Percentiles rank a stretch among this genome's conserved stretches.
Conservation (phyloP, 192 early-diverging fungal species). For the Umbelopsis ramanniana region DNA sequence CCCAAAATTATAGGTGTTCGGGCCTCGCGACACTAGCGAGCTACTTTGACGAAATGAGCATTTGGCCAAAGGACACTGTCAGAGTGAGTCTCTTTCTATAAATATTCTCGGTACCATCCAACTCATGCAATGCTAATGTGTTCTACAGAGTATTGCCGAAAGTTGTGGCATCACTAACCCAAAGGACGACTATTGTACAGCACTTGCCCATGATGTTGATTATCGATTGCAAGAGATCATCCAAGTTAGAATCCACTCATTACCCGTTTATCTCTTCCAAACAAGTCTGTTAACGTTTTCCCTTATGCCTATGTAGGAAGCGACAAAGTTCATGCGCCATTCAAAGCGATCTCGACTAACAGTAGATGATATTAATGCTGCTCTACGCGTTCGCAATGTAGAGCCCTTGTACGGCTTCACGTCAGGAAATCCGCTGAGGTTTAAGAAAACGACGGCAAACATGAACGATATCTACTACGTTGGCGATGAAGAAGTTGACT, state of each 20-base stretch:
- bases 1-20: neutral
- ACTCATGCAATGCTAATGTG: neutral
- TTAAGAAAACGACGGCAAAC: constrained; percentile 69
- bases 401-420: constrained; percentile 96
- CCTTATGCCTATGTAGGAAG: constrained; percentile 63
- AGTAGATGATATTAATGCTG: constrained; percentile 88
- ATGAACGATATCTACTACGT: constrained; percentile 81
- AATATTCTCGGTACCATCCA: constrained; percentile 14
- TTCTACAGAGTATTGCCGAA: constrained; percentile 77
- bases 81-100: constrained; percentile 40
- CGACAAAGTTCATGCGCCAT: constrained; percentile 97
- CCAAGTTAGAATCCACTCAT: constrained; percentile 47
- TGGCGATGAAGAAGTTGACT: constrained; percentile 93
- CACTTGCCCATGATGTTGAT: constrained; percentile 91
- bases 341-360: constrained; percentile 81
- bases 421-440: constrained; percentile 66
- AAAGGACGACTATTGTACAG: constrained; percentile 85
- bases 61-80: constrained; percentile 63
- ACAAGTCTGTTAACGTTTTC: neutral
- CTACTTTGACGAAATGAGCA: constrained; percentile 36
- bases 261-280: neutral
- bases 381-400: constrained; percentile 88
- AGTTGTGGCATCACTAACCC: constrained; percentile 79
- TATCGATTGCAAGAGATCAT: constrained; percentile 94
- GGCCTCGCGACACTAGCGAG: neutral